phyloP scores from a whole-genome alignment of 306 rosid genomes.

The Vigna nakashimae region DNA sequence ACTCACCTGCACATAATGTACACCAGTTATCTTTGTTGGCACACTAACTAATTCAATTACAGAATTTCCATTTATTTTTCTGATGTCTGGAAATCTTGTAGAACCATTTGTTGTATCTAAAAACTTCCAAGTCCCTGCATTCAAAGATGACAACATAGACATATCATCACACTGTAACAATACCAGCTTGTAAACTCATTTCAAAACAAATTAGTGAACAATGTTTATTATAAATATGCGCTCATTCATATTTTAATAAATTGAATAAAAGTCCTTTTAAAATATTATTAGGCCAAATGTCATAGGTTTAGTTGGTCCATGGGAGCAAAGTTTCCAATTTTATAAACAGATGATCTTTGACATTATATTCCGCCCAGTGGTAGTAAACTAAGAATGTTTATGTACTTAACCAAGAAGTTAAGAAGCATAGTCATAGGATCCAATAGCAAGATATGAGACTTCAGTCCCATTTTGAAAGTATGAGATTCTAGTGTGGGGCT shows the following conservation, averaged over 20 bases:
- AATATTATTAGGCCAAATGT: constrained; percentile 12
- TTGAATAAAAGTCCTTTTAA: constrained; percentile 10
- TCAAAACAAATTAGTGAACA: constrained; percentile 10
- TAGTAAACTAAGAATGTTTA: constrained; percentile 26
- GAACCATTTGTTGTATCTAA: constrained; percentile 77
- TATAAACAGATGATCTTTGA: not conserved
- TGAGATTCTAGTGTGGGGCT: not conserved
- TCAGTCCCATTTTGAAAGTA: not conserved
- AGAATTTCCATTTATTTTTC: constrained; percentile 81
- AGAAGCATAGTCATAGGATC: constrained; percentile 4
- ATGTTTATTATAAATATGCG: constrained; percentile 22
- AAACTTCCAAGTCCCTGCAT: constrained; percentile 93
- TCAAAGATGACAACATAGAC: constrained; percentile 39
- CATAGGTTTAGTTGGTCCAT: constrained; percentile 35
- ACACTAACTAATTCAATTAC: constrained; percentile 88
- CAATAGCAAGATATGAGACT: constrained; percentile 10
- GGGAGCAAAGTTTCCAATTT: constrained; percentile 28
- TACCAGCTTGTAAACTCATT: constrained; percentile 22
- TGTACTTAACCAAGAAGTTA: constrained; percentile 12
- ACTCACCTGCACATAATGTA: constrained; percentile 97
- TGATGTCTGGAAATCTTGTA: constrained; percentile 83
- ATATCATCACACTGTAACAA: constrained; percentile 21
- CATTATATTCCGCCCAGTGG: constrained; percentile 30
- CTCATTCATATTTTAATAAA: constrained; percentile 31
- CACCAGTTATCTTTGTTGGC: constrained; percentile 93